Base-by-base conservation (phyloP, 2,329 filamentous ascomycete species). In the Rutstroemia sp. region DNA sequence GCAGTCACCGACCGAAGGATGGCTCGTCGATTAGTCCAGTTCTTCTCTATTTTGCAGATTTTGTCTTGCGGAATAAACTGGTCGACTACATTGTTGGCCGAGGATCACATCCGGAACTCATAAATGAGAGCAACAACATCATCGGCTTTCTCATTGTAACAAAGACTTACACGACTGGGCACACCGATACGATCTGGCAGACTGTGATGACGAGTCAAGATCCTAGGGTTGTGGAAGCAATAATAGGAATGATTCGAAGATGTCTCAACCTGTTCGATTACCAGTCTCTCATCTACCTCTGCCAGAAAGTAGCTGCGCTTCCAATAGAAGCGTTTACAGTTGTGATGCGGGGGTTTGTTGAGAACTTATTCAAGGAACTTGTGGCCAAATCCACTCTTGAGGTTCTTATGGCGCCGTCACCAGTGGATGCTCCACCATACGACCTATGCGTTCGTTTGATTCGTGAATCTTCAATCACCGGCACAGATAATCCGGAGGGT, bases 51-150 rank as follows among this genome's bases (percentile, higher is more conserved):
- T 74, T 95, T 53, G 83, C 88, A 5, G 75, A 81, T 23, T 86
- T 88, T 61, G 75, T 97, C 37, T 76, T 86, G 16, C 73, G 78
- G 6, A 86, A 87, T 41, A 83, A 85, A 53, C 75, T 97, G 25
- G 81, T 95, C 23, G 83, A 91, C 58, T 97, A 96, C 71, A 84
- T 99, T 47, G 81, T 96, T 52, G 90, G 92, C 2, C 85, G 92
- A 14, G 91, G 91, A 56, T 96, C 92, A 34, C 94, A 97, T 67
- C 90, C 92, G 1, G 91, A 96, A 67, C 83, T 97, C 53, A 94
- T 95, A 19, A 78, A 80, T 38, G 84, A 91, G 63, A 89, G 89
- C 66, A 79, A 80, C 42, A 95, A 96, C 61, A 88, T 97, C 53
- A 77, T 96, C 49, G 89, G 89, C 0, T 97, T 97, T 66, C 76